phyloP scores from a whole-genome alignment of 805 yeast species.

The Zygosaccharomyces bailii region DNA sequence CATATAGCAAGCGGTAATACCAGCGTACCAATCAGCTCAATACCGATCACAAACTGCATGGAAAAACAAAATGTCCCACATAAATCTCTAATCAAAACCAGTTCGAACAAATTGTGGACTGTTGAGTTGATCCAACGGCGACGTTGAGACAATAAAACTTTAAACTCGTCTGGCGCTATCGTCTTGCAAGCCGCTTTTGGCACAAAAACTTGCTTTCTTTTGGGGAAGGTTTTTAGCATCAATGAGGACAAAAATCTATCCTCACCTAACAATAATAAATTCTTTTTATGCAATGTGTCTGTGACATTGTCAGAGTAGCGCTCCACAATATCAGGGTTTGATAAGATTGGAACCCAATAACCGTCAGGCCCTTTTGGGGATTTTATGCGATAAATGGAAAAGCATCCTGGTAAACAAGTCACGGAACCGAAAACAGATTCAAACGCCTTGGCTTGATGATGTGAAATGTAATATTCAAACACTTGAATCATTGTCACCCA shows the following conservation, averaged over 20 bases:
- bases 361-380: constrained; percentile 78
- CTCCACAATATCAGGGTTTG: constrained; percentile 91
- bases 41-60: constrained; percentile 85
- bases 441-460: constrained; percentile 91
- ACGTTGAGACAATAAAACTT: constrained; percentile 81
- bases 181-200: constrained; percentile 93
- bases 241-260: constrained; percentile 82
- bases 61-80: constrained; percentile 95
- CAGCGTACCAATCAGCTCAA: constrained; percentile 82
- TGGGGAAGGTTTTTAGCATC: constrained; percentile 86
- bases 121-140: constrained; percentile 98
- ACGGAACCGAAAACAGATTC: constrained; percentile 95
- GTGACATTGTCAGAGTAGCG: constrained; percentile 83
- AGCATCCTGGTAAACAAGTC: constrained; percentile 94
- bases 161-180: constrained; percentile 78
- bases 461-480: constrained; percentile 88
- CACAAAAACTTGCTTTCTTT: constrained; percentile 79
- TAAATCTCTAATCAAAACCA: constrained; percentile 75
- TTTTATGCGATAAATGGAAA: constrained; percentile 86
- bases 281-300: constrained; percentile 81
- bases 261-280: constrained; percentile 81
- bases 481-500: constrained; percentile 96
- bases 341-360: constrained; percentile 89
- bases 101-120: constrained; percentile 85
- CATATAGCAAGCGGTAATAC: constrained; percentile 85